Percentiles rank a stretch among this genome's conserved stretches.
These are phyloP conservation scores for Plenodomus tracheiphilus DNA, from an alignment of 2,329 filamentous ascomycete species.

Conservation along the genomic window DNA sequence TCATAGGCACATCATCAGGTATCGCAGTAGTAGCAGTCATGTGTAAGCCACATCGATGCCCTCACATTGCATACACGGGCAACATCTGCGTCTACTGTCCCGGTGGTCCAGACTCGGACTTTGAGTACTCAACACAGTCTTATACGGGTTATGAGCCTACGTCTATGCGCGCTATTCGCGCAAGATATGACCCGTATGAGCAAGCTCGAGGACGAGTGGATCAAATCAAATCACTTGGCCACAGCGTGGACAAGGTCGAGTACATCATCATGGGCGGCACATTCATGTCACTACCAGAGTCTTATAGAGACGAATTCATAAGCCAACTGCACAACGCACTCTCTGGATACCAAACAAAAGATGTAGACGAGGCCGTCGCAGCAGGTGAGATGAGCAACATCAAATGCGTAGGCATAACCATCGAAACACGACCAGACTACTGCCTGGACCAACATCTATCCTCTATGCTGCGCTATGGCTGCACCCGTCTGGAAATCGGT, in stretches of 20 bases:
- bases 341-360: slow-evolving; percentile 90
- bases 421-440: slow-evolving; percentile 96
- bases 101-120: slow-evolving; percentile 95
- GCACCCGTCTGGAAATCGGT: slow-evolving; percentile 89
- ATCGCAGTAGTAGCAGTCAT: slow-evolving; percentile 99
- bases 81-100: slow-evolving; percentile 99
- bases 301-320: slow-evolving; percentile 92
- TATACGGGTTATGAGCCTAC: slow-evolving; percentile 99
- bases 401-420: slow-evolving; percentile 98
- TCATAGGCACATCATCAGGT: slow-evolving; percentile 83
- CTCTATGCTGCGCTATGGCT: slow-evolving; percentile 96
- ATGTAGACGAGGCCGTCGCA: slow-evolving; percentile 93
- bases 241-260: slow-evolving; percentile 98
- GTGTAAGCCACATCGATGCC: slow-evolving; percentile 98
- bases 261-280: slow-evolving; percentile 99
- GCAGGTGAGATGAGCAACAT: slow-evolving; percentile 95
- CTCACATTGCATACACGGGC: slow-evolving; percentile 96
- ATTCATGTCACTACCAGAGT: slow-evolving; percentile 92
- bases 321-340: slow-evolving; percentile 95
- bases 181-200: slow-evolving; percentile 96
- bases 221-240: slow-evolving; percentile 91
- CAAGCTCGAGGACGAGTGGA: slow-evolving; percentile 95
- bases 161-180: slow-evolving; percentile 96
- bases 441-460: slow-evolving; percentile 94
- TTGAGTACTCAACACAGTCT: slow-evolving; percentile 98